phyloP scores from a whole-genome alignment of 2,329 filamentous ascomycete genomes.

The Fusarium neocosmosporiellum region DNA sequence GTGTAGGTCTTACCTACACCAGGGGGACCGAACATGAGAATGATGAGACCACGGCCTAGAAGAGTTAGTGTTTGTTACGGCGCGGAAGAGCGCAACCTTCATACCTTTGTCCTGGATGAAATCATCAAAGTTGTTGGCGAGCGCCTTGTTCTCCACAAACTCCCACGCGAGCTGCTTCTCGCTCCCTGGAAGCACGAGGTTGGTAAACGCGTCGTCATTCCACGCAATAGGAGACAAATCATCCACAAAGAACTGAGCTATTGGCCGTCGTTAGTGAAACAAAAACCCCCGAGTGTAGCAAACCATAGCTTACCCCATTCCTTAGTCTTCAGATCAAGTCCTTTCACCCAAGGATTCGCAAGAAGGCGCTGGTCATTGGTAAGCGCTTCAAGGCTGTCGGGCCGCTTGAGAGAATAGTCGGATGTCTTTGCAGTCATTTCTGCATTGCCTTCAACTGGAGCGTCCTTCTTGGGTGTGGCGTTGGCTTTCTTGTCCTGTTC shows the following conservation, averaged over 20 bases:
- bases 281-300: background rate
- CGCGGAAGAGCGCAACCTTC: fast-evolving
- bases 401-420: conserved; percentile 8
- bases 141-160: conserved; percentile 52
- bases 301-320: conserved; percentile 7
- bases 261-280: background rate
- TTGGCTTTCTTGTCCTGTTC: background rate
- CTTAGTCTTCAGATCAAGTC: conserved; percentile 52
- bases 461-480: background rate
- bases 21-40: conserved; percentile 57
- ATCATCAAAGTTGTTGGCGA: conserved; percentile 47
- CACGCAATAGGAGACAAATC: conserved; percentile 31
- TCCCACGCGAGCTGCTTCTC: conserved; percentile 54
- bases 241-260: conserved; percentile 3
- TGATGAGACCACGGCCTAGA: conserved; percentile 54
- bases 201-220: conserved; percentile 52
- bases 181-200: conserved; percentile 49
- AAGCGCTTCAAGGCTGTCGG: conserved; percentile 42
- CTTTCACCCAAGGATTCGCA: conserved; percentile 51
- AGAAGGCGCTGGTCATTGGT: conserved; percentile 51
- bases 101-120: conserved; percentile 49
- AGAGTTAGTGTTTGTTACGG: background rate
- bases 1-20: conserved; percentile 61
- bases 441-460: background rate
- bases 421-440: conserved; percentile 1